Evolutionary conservation across 805 yeast species (phyloP).

Genomic region (Alloascoidea hylecoeti): DNA sequence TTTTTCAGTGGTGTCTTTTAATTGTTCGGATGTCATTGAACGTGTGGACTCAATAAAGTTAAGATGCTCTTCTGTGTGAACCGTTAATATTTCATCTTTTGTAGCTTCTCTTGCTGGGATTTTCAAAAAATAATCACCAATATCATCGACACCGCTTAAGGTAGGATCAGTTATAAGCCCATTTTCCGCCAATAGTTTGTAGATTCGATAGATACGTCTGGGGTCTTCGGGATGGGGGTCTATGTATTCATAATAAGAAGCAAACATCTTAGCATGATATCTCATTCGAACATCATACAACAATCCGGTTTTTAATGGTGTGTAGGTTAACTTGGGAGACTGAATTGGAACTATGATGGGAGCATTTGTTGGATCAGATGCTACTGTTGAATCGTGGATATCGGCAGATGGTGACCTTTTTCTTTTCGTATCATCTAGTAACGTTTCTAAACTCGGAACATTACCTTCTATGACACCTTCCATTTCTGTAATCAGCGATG

Average conservation of each 20-base stretch:
- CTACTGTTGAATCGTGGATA: neutral
- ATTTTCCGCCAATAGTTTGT: conserved; percentile 86
- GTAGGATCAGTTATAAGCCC: conserved; percentile 77
- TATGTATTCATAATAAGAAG: conserved; percentile 83
- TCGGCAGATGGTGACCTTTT: conserved; percentile 1
- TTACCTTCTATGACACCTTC: too few relatives aligned
- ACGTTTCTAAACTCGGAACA: too few relatives aligned
- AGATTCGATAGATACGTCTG: conserved; percentile 84
- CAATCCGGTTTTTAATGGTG: conserved; percentile 77
- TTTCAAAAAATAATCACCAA: conserved; percentile 79
- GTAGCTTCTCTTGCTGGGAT: conserved; percentile 87
- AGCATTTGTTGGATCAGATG: neutral
- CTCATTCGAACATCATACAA: conserved; percentile 97
- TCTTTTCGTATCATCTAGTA: neutral
- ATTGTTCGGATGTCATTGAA: conserved; percentile 60
- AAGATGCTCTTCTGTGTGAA: conserved; percentile 74
- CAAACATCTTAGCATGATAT: conserved; percentile 88
- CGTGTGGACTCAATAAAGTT: conserved; percentile 64
- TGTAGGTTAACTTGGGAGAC: conserved; percentile 55
- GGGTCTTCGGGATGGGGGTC: conserved; percentile 99
- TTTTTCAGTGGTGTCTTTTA: conserved; percentile 70
- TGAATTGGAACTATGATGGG: conserved; percentile 30
- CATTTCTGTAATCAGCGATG: too few relatives aligned
- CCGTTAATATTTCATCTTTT: conserved; percentile 70
- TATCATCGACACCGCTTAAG: conserved; percentile 53